Conservation (phyloP, 2,329 filamentous ascomycete species). For the Metarhizium album region DNA sequence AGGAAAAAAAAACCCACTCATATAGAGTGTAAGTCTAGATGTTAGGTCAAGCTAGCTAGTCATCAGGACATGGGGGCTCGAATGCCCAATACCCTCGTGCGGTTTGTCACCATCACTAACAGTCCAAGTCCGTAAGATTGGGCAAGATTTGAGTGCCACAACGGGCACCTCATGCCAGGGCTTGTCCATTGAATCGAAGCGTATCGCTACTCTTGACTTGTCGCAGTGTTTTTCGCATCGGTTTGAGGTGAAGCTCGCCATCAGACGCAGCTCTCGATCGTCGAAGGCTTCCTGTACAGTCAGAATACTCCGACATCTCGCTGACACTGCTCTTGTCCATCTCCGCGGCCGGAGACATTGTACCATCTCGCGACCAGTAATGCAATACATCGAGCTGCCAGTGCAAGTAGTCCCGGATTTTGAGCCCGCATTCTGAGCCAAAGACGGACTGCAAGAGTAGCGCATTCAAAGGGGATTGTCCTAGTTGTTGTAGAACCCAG, state of each 20-base stretch:
- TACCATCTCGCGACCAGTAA: constrained; percentile 25
- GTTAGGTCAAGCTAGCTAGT: not conserved
- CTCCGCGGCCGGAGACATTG: constrained; percentile 10
- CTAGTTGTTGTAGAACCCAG: constrained; percentile 42
- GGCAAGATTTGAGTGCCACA: not conserved
- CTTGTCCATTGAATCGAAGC: constrained; percentile 3
- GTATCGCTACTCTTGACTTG: constrained; percentile 8
- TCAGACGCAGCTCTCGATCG: constrained; percentile 20
- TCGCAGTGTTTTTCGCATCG: not conserved
- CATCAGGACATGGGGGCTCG: not conserved
- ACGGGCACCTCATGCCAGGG: not conserved
- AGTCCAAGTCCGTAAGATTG: not conserved
- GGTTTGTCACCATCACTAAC: not conserved
- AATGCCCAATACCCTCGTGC: not conserved
- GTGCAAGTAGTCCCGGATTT: constrained; percentile 21
- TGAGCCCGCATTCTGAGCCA: constrained; percentile 15
- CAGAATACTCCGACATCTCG: constrained; percentile 15
- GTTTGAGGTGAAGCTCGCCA: constrained; percentile 1
- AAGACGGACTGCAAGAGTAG: constrained; percentile 29
- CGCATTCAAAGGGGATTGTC: constrained; percentile 34
- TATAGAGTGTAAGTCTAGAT: too few relatives aligned
- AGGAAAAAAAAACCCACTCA: too few relatives aligned
- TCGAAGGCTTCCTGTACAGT: constrained; percentile 15
- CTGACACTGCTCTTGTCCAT: constrained; percentile 11
- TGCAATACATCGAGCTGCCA: constrained; percentile 29